Evolutionary conservation across 2,329 filamentous ascomycete species (phyloP).

Genomic region (Epichloe baconii): DNA sequence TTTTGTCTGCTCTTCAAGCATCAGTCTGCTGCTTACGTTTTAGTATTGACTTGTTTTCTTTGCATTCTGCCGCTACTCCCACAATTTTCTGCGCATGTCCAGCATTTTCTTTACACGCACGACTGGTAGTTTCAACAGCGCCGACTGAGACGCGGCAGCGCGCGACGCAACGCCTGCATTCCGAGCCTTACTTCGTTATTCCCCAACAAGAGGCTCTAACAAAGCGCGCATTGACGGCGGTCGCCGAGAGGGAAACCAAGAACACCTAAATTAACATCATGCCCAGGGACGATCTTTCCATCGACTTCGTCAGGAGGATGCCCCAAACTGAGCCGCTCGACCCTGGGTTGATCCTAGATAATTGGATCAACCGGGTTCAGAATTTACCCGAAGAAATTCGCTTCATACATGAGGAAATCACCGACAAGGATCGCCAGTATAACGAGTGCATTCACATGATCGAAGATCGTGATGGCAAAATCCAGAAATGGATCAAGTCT

Average conservation of each 20-base stretch:
- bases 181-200: background rate
- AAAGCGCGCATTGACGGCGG: background rate
- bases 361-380: constrained; percentile 61
- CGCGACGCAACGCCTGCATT: background rate
- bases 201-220: background rate
- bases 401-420: constrained; percentile 72
- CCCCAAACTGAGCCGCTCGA: constrained; percentile 48
- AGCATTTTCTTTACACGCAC: background rate
- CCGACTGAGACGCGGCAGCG: background rate
- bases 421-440: constrained; percentile 64
- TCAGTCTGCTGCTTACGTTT: background rate
- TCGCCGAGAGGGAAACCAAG: background rate
- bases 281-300: constrained; percentile 61
- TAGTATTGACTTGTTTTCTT: background rate
- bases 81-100: background rate
- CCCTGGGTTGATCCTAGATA: constrained; percentile 59
- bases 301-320: constrained; percentile 57
- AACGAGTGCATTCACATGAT: constrained; percentile 56
- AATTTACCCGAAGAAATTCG: constrained; percentile 74
- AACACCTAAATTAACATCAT: constrained; percentile 44
- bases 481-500: constrained; percentile 70
- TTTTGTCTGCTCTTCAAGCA: background rate
- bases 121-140: background rate
- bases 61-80: background rate
- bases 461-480: constrained; percentile 56